Evolutionary conservation across 306 rosid species (phyloP).

Genomic region (Medicago ruthenica): DNA sequence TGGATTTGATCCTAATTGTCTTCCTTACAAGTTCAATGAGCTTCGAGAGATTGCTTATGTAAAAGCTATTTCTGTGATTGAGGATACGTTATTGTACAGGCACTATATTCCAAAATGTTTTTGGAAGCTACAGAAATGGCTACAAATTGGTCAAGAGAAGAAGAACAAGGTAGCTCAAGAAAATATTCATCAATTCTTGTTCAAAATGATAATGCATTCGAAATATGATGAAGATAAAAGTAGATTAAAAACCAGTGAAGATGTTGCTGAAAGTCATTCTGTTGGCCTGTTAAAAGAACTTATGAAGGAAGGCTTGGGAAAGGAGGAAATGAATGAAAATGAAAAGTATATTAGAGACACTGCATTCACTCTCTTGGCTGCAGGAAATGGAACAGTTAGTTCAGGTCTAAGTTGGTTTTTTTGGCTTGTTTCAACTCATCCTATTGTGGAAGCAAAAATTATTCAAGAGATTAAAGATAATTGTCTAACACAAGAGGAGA

Average conservation of each 20-base stretch:
- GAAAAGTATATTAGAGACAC: conserved; percentile 23
- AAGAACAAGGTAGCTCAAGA: background rate
- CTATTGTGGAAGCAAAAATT: conserved; percentile 15
- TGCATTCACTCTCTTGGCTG: background rate
- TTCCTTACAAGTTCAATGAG: background rate
- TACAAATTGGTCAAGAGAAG: background rate
- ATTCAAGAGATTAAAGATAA: conserved; percentile 29
- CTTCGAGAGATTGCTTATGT: background rate
- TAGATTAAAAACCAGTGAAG: background rate
- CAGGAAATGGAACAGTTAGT: conserved; percentile 6
- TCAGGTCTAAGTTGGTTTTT: conserved; percentile 28
- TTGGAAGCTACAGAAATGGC: background rate
- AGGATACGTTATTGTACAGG: background rate
- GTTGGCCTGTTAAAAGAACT: background rate
- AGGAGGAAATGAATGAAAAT: background rate
- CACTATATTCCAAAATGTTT: background rate
- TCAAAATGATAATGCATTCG: background rate
- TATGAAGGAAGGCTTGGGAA: background rate
- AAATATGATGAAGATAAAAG: background rate
- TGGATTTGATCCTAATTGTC: background rate
- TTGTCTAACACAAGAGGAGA: background rate
- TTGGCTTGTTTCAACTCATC: conserved; percentile 36
- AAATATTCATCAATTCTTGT: background rate
- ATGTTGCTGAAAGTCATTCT: background rate
- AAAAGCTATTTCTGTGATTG: background rate